Evolutionary conservation across 2,329 filamentous ascomycete genomes (phyloP), one percentile per base, ranked within the genome.

Genomic region (Davidsoniella australis): DNA sequence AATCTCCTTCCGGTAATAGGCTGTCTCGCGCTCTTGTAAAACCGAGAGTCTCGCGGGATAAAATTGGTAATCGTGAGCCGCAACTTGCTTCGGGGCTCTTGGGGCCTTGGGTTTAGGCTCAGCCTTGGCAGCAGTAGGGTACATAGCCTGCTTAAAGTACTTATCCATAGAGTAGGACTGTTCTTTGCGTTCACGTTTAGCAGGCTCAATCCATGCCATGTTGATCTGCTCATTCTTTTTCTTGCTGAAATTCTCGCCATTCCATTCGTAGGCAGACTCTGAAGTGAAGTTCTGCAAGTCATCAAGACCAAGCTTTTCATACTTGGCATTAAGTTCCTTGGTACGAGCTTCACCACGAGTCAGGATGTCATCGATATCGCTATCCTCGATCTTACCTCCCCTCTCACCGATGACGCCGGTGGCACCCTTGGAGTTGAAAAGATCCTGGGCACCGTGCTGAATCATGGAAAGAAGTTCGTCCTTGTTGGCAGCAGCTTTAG

Each of bases 91-190:
- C 0, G 91, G 91, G 8, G 91, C 86, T 50, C 88, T 80, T n/a
- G 91, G 93, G 17, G 91, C 85, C 66, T 94, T 94, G 7, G 89
- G 88, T 64, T 95, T 95, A 23, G 84, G 75, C 54, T 95, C 87
- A 38, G 85, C 81, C 78, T 63, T 86, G 79, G 85, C 91, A 5
- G 51, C 47, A 36, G 76, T 73, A 9, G 72, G 72, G 58, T 84
- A 83, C 60, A 98, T 75, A 8, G 87, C 85, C 58, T 93, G 81
- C 56, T 89, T 82, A 67, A 96, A 98, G 67, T 98, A 98, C 64
- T 95, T 94, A 63, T 98, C 93, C 69, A 98, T 94, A 0, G 89
- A 95, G 63, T 98, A 98, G 4, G 86, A 87, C 62, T 95, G 87
- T 61, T 96, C 89, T 64, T 96, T 98, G 59, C 91, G 85, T 67